Evolutionary conservation across 2,329 filamentous ascomycete species (phyloP).

Genomic region (Epichloe gansuensis): DNA sequence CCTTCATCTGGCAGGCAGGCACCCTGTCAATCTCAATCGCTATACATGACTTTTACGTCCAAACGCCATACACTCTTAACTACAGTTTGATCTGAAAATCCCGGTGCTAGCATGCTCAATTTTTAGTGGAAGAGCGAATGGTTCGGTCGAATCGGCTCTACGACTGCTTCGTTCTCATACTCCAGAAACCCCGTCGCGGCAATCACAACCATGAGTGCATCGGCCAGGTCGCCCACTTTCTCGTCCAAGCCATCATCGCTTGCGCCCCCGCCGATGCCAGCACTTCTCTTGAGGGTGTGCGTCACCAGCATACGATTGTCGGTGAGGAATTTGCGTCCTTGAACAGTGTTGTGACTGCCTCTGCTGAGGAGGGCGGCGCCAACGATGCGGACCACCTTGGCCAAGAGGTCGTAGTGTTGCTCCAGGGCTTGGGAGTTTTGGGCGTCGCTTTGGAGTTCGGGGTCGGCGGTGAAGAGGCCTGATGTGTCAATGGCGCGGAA

Average conservation of each 20-base stretch:
- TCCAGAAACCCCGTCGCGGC: conserved; percentile 74
- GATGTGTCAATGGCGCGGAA: conserved; percentile 72
- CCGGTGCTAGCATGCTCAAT: neutral
- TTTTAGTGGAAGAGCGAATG: conserved; percentile 28
- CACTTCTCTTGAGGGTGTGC: conserved; percentile 79
- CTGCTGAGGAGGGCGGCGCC: conserved; percentile 69
- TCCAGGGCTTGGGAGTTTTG: conserved; percentile 57
- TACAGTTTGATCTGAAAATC: neutral
- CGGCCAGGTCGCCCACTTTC: conserved; percentile 63
- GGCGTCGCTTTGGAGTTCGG: conserved; percentile 75
- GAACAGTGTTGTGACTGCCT: conserved; percentile 69
- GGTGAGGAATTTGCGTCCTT: conserved; percentile 66
- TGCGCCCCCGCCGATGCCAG: conserved; percentile 51
- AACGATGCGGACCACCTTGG: conserved; percentile 68
- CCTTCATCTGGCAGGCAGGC: neutral
- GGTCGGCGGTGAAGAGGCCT: conserved; percentile 77
- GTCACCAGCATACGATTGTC: conserved; percentile 77
- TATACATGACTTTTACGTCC: conserved; percentile 1
- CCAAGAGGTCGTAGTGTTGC: conserved; percentile 73
- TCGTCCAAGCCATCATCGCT: conserved; percentile 35
- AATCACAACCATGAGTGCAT: conserved; percentile 74
- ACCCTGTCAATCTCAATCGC: neutral
- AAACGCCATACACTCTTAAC: conserved; percentile 12
- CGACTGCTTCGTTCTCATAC: conserved; percentile 28
- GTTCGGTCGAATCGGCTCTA: conserved; percentile 20